Conservation (phyloP, 208 protist species). For the Trypanosoma mega region DNA sequence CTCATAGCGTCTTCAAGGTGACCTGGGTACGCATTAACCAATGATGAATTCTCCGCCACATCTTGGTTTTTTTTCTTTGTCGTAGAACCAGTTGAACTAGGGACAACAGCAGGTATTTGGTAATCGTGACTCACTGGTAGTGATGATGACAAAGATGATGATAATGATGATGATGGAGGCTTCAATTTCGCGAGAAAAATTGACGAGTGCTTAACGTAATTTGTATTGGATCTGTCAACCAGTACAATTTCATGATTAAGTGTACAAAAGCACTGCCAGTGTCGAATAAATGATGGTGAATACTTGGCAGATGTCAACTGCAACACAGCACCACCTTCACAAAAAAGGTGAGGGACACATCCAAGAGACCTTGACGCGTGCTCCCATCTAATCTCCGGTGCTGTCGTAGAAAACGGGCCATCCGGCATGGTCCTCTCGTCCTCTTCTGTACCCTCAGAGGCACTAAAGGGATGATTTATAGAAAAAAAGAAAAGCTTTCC, state of each 20-base stretch:
- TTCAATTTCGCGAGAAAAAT: slow-evolving; percentile 13
- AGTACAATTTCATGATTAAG: slow-evolving; percentile 12
- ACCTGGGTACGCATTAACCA: slow-evolving; percentile 16
- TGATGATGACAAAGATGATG: too few species aligned
- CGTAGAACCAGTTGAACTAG: background rate
- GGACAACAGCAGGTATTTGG: background rate
- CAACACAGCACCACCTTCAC: slow-evolving; percentile 21
- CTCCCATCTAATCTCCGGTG: slow-evolving; percentile 9
- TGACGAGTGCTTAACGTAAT: slow-evolving; percentile 16
- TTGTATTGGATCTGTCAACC: slow-evolving; percentile 15
- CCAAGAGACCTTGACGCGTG: background rate
- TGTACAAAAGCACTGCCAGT: slow-evolving; percentile 23
- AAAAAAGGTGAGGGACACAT: slow-evolving; percentile 14
- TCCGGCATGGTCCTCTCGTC: background rate
- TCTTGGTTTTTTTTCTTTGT: background rate
- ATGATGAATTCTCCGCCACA: background rate
- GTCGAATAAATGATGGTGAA: slow-evolving; percentile 11
- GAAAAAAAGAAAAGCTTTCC: slow-evolving; percentile 22
- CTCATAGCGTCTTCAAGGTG: slow-evolving; percentile 30
- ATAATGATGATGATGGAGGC: background rate
- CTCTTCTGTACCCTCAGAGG: too few species aligned
- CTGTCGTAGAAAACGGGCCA: background rate
- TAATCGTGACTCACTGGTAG: background rate
- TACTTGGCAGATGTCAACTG: slow-evolving; percentile 18
- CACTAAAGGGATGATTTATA: too few species aligned